These are phyloP conservation scores for Venturia nashicola DNA, from an alignment of 2,329 filamentous ascomycete genomes.

Conservation along the genomic window DNA sequence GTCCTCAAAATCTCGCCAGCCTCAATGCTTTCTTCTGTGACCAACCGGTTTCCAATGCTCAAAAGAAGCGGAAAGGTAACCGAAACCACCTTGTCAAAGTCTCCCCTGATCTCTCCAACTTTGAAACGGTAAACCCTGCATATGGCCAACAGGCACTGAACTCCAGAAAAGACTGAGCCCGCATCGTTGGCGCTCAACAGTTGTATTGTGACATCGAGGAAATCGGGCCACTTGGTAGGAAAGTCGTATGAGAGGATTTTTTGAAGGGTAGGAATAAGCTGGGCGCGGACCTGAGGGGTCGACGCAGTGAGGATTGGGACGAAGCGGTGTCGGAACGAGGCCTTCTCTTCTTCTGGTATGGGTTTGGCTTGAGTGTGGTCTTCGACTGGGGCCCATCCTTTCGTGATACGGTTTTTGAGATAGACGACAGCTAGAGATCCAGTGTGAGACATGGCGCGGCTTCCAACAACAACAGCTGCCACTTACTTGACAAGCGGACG, in stretches of 20 bases:
- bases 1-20: constrained; percentile 94
- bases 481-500: constrained; percentile 78
- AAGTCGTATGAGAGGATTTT: constrained; percentile 96
- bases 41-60: constrained; percentile 74
- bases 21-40: constrained; percentile 84
- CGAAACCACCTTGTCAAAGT: constrained; percentile 92
- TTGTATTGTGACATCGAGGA: constrained; percentile 84
- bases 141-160: constrained; percentile 88
- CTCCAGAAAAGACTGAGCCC: constrained; percentile 76
- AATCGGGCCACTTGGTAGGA: constrained; percentile 84
- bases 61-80: constrained; percentile 81
- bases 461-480: constrained; percentile 1
- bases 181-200: constrained; percentile 79
- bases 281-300: constrained; percentile 70
- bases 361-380: constrained; percentile 59
- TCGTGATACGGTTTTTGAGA: constrained; percentile 92
- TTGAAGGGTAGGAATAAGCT: constrained; percentile 87
- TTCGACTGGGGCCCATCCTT: constrained; percentile 74
- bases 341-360: constrained; percentile 83
- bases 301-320: constrained; percentile 79
- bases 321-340: constrained; percentile 72
- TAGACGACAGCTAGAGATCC: constrained; percentile 70
- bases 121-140: constrained; percentile 96
- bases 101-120: constrained; percentile 63
- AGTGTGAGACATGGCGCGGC: constrained; percentile 10